A percentile compares a stretch with the other conserved stretches of the same genome.
These are phyloP conservation scores for Gillenia trifoliata DNA, from an alignment of 306 rosid genomes.

Conservation along the genomic window DNA sequence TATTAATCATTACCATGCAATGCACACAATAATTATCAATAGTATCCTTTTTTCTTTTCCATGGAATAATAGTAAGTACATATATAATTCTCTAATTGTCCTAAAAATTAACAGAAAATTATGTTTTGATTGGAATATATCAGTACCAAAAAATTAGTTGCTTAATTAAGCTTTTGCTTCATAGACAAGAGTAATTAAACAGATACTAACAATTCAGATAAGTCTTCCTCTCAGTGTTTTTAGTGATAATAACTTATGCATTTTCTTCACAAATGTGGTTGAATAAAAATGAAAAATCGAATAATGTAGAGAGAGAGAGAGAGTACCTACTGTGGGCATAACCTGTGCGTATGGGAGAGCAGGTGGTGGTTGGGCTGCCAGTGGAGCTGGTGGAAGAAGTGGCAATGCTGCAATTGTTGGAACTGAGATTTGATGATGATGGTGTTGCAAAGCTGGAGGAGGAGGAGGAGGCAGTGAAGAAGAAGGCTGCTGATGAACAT, in stretches of 20 bases:
- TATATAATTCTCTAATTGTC: neutral
- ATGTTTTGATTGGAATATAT: neutral
- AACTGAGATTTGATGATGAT: conserved; percentile 6
- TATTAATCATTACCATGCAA: conserved; percentile 10
- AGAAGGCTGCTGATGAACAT: conserved; percentile 1
- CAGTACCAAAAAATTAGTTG: neutral
- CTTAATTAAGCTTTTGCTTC: neutral
- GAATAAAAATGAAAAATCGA: too few species aligned
- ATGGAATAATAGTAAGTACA: neutral
- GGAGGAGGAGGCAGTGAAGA: conserved; percentile 1
- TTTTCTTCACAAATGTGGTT: neutral
- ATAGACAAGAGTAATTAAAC: neutral
- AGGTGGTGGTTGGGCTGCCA: conserved; percentile 18
- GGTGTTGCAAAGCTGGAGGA: conserved; percentile 13
- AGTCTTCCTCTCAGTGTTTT: neutral
- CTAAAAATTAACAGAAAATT: neutral
- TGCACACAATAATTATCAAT: neutral
- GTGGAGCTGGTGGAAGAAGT: conserved; percentile 8
- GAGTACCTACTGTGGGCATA: conserved; percentile 39
- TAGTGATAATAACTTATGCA: neutral
- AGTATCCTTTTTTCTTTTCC: neutral
- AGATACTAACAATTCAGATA: neutral
- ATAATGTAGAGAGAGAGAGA: neutral
- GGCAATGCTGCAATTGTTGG: conserved; percentile 13
- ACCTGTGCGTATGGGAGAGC: conserved; percentile 25